Conservation (phyloP, 1,284 basidiomycete genomes). For the Inonotus obliquus region DNA sequence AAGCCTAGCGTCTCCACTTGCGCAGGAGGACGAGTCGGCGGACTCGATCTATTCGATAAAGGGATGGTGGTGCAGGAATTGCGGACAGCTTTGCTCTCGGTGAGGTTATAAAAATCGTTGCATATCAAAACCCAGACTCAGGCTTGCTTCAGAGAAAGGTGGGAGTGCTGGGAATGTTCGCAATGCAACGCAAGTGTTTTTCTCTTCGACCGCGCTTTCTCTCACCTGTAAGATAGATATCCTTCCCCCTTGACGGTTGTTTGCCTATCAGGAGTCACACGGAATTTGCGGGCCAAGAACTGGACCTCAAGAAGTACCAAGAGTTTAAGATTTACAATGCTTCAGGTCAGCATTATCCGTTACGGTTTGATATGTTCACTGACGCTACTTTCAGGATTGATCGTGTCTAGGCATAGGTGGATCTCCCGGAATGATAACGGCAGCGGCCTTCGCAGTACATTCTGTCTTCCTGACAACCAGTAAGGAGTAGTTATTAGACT, state of each 20-base stretch:
- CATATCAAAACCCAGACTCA: constrained; percentile 1
- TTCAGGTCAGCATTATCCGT: constrained; percentile 22
- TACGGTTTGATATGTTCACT: not conserved
- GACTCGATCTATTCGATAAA: constrained; percentile 53
- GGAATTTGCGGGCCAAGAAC: constrained; percentile 16
- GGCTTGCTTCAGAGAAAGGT: constrained; percentile 49
- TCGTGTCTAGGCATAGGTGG: not conserved
- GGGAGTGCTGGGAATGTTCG: constrained; percentile 68
- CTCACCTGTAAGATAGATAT: not conserved
- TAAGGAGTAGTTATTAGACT: constrained; percentile 24
- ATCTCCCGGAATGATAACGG: not conserved
- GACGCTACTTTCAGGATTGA: not conserved
- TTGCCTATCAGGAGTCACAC: not conserved
- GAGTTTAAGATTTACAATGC: constrained; percentile 21
- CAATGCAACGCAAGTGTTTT: constrained; percentile 40
- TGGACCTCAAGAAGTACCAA: constrained; percentile 16
- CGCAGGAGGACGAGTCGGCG: constrained; percentile 29
- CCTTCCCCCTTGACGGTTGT: not conserved
- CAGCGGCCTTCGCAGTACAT: constrained; percentile 18
- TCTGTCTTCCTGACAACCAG: constrained; percentile 45
- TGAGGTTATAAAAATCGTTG: too few species aligned
- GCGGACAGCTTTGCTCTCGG: constrained; percentile 71
- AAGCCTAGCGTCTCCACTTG: constrained; percentile 31
- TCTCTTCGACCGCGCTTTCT: not conserved
- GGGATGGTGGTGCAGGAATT: constrained; percentile 63